Conservation (phyloP, 1,139 yeast genomes). For the Blastobotrys proliferans region DNA sequence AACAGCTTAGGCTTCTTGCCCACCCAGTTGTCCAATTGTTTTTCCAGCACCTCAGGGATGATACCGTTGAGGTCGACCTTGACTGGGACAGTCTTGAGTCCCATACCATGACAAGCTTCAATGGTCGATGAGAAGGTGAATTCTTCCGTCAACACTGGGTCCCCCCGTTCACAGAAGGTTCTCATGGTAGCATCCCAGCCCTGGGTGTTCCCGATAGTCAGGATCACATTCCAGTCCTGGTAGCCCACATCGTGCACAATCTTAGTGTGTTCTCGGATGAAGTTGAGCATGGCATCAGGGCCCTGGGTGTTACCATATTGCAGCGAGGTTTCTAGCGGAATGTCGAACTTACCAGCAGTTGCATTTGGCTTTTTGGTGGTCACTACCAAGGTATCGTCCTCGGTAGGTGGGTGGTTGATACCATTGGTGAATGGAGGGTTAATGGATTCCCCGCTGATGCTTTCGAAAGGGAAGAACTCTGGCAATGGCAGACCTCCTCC, state of each 20-base stretch:
- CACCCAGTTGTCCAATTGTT: slow-evolving; percentile 65
- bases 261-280: slow-evolving; percentile 74
- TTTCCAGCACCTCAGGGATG: slow-evolving; percentile 66
- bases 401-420: slow-evolving; percentile 59
- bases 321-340: slow-evolving; percentile 78
- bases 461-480: slow-evolving; percentile 88
- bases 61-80: slow-evolving; percentile 79
- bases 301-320: slow-evolving; percentile 91
- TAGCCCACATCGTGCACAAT: slow-evolving; percentile 58
- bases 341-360: slow-evolving; percentile 30
- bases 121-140: slow-evolving; percentile 76
- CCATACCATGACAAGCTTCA: slow-evolving; percentile 75
- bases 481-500: slow-evolving; percentile 96
- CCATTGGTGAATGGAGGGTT: slow-evolving; percentile 74
- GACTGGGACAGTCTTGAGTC: slow-evolving; percentile 64
- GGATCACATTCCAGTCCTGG: slow-evolving; percentile 60
- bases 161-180: slow-evolving; percentile 75
- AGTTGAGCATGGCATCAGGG: slow-evolving; percentile 60
- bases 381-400: slow-evolving; percentile 45
- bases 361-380: slow-evolving; percentile 41
- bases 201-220: slow-evolving; percentile 81
- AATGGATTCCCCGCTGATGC: slow-evolving; percentile 64
- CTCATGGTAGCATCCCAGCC: slow-evolving; percentile 83
- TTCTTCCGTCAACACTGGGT: slow-evolving; percentile 75
- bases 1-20: slow-evolving; percentile 70